phyloP scores from a whole-genome alignment of 169 alveolate genomes.

The Fabrea salina region DNA sequence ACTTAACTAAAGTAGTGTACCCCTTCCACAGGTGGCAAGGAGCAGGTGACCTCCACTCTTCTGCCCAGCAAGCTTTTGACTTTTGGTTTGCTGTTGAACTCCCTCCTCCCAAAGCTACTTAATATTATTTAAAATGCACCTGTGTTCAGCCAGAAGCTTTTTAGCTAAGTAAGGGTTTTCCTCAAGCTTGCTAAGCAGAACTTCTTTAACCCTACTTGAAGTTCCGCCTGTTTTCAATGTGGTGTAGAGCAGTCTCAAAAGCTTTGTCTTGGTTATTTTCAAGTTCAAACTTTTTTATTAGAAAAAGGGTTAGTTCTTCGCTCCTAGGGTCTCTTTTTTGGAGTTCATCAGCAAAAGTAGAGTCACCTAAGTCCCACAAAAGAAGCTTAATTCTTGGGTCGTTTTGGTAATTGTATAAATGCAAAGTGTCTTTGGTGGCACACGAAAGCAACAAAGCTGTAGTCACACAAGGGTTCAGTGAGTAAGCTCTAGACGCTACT shows the following conservation, averaged over 20 bases:
- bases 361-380: background rate
- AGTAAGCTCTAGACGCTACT: background rate
- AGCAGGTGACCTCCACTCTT: background rate
- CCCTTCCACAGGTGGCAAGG: slow-evolving; percentile 32
- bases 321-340: background rate
- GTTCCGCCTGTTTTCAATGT: too few species aligned
- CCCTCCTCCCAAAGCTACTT: slow-evolving; percentile 32
- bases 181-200: too few species aligned
- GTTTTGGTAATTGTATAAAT: background rate
- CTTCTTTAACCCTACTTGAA: too few species aligned
- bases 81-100: slow-evolving; percentile 3
- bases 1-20: background rate
- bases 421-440: background rate
- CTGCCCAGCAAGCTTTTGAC: background rate
- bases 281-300: too few species aligned
- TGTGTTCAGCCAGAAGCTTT: too few species aligned
- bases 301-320: background rate
- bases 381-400: background rate
- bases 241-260: too few species aligned
- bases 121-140: background rate
- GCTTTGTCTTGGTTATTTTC: too few species aligned
- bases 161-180: too few species aligned
- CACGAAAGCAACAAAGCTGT: background rate
- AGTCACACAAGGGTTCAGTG: background rate
- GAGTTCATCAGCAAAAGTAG: background rate